Evolutionary conservation across 164 flowering plant species (phyloP), one percentile per base, ranked within the genome.

Genomic region (Santalum album): DNA sequence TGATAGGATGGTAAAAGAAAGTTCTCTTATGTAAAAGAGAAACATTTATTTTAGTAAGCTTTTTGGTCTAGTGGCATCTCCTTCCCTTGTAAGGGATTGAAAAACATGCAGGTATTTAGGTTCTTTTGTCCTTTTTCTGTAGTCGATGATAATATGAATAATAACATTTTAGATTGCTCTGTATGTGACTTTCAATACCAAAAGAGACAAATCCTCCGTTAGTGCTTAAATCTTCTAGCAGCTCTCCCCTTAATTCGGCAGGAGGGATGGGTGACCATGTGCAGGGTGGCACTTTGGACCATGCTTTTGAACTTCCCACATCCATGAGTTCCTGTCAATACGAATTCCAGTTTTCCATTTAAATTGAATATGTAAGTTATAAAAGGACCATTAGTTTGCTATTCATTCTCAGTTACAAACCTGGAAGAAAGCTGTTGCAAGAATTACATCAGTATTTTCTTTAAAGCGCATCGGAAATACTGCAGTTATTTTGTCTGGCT

Each of bases 261-360:
- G 95, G 97, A 53, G 97, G 97, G 65, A 90, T 79, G 3, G 97
- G 86, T 49, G 97, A 82, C 95, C 97, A 90, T 61, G 53, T 63
- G 72, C 97, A 86, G 25, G 69, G 75, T 44, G 95, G 97, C 65
- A 75, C 95, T 56, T 78, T 82, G 14, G 70, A 60, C 76, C 67
- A 81, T 49, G 71, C 62, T 60, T 72, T 43, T 36, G 75, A 74
- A 54, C 74, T 74, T 57, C 80, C 82, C 49, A 75, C 76, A 62
- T 80, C 91, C 80, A 69, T 69, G 39, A 88, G 86, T 79, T 83
- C 94, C 96, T 88, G 56, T 46, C 3, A 12, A 20, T 38, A 48
- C 68, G 21, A 36, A 14, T 39, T n/a, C 17, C 2, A 21, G 50
- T 16, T 12, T 29, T 21, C 3, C 17, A 16, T 36, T 23, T 45